phyloP scores from a whole-genome alignment of 2,329 filamentous ascomycete species.

The Trichocomaceae sp. region DNA sequence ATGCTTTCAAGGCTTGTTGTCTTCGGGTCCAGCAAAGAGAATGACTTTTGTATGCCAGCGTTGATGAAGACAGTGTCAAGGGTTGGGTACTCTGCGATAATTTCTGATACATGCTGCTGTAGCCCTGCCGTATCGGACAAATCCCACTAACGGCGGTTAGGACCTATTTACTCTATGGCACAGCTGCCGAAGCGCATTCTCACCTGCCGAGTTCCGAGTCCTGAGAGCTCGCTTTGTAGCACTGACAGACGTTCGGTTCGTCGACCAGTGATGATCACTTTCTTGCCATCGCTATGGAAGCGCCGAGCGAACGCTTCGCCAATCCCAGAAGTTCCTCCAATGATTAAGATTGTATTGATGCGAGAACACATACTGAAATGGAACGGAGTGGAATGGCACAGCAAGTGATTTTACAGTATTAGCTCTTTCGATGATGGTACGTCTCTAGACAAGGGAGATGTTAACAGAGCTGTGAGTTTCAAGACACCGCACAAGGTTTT shows the following conservation, averaged over 20 bases:
- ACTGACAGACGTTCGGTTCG: conserved; percentile 18
- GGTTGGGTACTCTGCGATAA: conserved; percentile 20
- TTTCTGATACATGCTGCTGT: conserved; percentile 11
- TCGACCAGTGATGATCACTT: conserved; percentile 23
- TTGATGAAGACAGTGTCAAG: conserved; percentile 30
- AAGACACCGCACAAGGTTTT: no score
- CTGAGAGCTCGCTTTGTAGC: conserved; percentile 22
- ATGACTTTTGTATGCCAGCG: conserved; percentile 24
- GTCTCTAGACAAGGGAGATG: not conserved
- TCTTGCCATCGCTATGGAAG: conserved; percentile 22
- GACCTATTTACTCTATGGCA: not conserved
- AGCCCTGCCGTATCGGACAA: conserved; percentile 18
- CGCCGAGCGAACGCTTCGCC: conserved; percentile 25
- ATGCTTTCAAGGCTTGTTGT: conserved; percentile 19
- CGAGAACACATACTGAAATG: conserved; percentile 2
- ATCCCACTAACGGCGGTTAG: conserved; percentile 16
- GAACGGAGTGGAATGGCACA: not conserved
- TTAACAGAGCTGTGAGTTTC: no score
- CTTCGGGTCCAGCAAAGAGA: conserved; percentile 19
- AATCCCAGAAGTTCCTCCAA: conserved; percentile 42
- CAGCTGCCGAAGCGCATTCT: not conserved
- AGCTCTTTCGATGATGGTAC: not conserved
- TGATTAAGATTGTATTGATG: conserved; percentile 20
- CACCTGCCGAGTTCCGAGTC: conserved; percentile 20
- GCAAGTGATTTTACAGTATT: not conserved